phyloP scores from a whole-genome alignment of 306 rosid species.

The Quillaja saponaria region DNA sequence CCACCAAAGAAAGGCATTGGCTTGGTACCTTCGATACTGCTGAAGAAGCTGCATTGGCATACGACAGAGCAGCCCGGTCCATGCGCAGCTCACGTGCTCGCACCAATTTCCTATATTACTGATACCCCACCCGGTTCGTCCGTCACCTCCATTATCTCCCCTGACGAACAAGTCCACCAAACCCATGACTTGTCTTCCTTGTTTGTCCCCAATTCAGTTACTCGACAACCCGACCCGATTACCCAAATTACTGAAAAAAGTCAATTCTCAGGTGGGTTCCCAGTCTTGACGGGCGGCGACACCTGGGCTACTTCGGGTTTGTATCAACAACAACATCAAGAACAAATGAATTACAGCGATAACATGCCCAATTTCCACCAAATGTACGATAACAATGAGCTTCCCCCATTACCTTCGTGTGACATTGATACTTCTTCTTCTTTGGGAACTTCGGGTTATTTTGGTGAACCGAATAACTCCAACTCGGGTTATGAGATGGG shows the following conservation, averaged over 20 bases:
- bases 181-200: slow-evolving; percentile 25
- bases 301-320: slow-evolving; percentile 16
- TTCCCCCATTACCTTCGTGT: slow-evolving; percentile 53
- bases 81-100: slow-evolving; percentile 65
- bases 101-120: slow-evolving; percentile 49
- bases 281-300: not conserved
- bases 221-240: slow-evolving; percentile 19
- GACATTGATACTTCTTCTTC: not conserved
- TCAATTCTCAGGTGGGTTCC: slow-evolving; percentile 10
- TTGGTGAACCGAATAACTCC: not conserved
- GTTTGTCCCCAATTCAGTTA: slow-evolving; percentile 14
- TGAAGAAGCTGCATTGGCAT: slow-evolving; percentile 59
- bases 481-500: slow-evolving; percentile 32
- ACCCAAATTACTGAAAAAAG: not conserved
- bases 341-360: not conserved
- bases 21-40: slow-evolving; percentile 61
- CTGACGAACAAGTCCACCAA: slow-evolving; percentile 33
- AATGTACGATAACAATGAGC: slow-evolving; percentile 32
- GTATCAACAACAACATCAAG: slow-evolving; percentile 3
- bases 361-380: slow-evolving; percentile 18
- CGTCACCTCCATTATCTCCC: slow-evolving; percentile 49
- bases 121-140: slow-evolving; percentile 54
- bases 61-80: slow-evolving; percentile 55
- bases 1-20: slow-evolving; percentile 61
- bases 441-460: not conserved